Conservation (phyloP, 352 stramenopile species). For the Pythium scleroteichum region DNA sequence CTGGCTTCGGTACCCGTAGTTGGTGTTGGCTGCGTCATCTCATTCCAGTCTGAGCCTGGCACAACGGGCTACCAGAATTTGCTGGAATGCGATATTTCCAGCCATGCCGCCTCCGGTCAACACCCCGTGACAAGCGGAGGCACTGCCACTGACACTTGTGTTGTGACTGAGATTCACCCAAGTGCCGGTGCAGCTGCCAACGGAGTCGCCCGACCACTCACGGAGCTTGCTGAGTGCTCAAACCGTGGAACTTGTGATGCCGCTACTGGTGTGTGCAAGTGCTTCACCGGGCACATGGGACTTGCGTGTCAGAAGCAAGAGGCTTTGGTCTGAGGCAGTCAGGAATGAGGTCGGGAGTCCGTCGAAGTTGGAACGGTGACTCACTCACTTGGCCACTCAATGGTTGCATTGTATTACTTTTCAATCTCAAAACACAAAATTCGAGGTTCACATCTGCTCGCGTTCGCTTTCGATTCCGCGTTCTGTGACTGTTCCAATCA, state of each 20-base stretch:
- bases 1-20: not conserved
- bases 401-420: too few relatives aligned
- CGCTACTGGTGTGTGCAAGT: slow-evolving; percentile 53
- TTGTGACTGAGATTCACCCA: slow-evolving; percentile 24
- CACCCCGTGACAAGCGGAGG: slow-evolving; percentile 34
- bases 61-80: slow-evolving; percentile 60
- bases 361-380: too few relatives aligned
- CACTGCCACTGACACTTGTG: slow-evolving; percentile 24
- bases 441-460: too few relatives aligned
- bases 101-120: slow-evolving; percentile 34
- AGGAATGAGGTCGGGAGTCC: too few relatives aligned
- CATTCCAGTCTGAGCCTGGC: slow-evolving; percentile 52
- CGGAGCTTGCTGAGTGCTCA: slow-evolving; percentile 58
- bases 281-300: slow-evolving; percentile 73
- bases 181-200: not conserved
- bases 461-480: too few relatives aligned
- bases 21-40: slow-evolving; percentile 37
- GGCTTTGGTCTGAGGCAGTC: slow-evolving; percentile 25
- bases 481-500: too few relatives aligned
- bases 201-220: slow-evolving; percentile 28
- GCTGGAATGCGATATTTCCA: slow-evolving; percentile 44
- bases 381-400: too few relatives aligned
- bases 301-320: slow-evolving; percentile 75
- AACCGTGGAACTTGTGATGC: slow-evolving; percentile 63
- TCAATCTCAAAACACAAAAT: too few relatives aligned